Evolutionary conservation across 345 rosid genomes (phyloP).

Genomic region (Populus tremula): DNA sequence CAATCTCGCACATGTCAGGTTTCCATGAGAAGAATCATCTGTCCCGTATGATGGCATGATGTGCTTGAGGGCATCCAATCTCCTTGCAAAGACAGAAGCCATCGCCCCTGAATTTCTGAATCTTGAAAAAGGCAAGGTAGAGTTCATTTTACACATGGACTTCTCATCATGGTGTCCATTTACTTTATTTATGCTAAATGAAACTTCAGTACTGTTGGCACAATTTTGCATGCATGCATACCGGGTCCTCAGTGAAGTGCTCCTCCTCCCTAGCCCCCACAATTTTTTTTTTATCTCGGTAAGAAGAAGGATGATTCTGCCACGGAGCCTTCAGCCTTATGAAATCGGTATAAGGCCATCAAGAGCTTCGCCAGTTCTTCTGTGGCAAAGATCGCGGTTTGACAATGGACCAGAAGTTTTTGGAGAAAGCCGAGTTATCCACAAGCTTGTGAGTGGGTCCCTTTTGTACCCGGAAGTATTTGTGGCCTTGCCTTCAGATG

Average conservation of each 20-base stretch:
- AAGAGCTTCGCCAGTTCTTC: slow-evolving; percentile 14
- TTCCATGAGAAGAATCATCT: slow-evolving; percentile 31
- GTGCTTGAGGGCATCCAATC: slow-evolving; percentile 69
- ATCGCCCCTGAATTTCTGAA: slow-evolving; percentile 54
- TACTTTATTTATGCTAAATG: slow-evolving; percentile 28
- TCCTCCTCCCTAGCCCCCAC: slow-evolving; percentile 24
- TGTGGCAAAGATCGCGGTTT: slow-evolving; percentile 23
- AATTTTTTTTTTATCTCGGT: slow-evolving; percentile 11
- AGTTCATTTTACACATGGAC: slow-evolving; percentile 20
- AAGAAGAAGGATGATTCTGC: slow-evolving; percentile 16
- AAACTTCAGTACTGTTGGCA: slow-evolving; percentile 27
- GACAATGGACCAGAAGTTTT: slow-evolving; percentile 29
- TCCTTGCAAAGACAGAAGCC: slow-evolving; percentile 63
- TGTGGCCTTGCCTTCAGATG: slow-evolving; percentile 35
- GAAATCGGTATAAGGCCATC: slow-evolving; percentile 28
- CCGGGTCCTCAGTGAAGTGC: slow-evolving; percentile 13
- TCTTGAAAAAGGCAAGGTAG: slow-evolving; percentile 34
- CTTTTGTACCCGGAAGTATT: slow-evolving; percentile 34
- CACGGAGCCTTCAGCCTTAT: slow-evolving; percentile 20
- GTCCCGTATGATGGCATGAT: slow-evolving; percentile 35
- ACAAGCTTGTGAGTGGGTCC: slow-evolving; percentile 54
- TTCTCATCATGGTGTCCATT: slow-evolving; percentile 33
- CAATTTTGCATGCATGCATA: slow-evolving; percentile 14
- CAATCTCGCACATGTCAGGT: slow-evolving; percentile 46
- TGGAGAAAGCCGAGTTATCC: slow-evolving; percentile 72